Evolutionary conservation across 2,329 filamentous ascomycete species (phyloP), one percentile per base, ranked within the genome.

Genomic region (Aspergillus carbonarius): DNA sequence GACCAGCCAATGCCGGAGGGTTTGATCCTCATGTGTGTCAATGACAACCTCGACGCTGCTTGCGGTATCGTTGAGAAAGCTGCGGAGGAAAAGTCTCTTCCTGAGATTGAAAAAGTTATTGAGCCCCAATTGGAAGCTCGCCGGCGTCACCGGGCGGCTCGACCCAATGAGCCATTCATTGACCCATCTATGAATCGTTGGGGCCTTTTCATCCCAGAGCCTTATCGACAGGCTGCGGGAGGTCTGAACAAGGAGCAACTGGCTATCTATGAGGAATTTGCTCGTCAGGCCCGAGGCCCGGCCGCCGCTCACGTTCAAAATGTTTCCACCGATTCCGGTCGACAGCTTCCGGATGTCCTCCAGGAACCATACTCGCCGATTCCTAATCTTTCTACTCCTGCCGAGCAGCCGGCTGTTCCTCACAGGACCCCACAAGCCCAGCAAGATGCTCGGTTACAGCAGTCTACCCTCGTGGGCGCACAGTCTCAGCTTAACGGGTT

Each of bases 21-120:
- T 6, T 91, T 95, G 32, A 95, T 99, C 61, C 85, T 98, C 57
- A 97, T 99, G 91, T 98, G 96, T 75, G 93, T 99, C 61, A 99
- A 98, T 74, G 93, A 96, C 64, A 99, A 99, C 72, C 83, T 99
- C 30, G 95, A 99, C 67, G 84, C 92, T 40, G 93, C 96, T 48
- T 98, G 95, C 71, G 89, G 86, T 67, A 91, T 97, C 62, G 96
- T 99, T 47, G 95, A 99, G 76, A 92, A 95, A 74, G 93, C 95
- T 54, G 96, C 95, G 3, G 93, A 98, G 73, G 91, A 96, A 69
- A 90, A 93, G 61, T 95, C 95, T 9, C 82, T 97, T 39, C 90
- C 91, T 1, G 95, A 99, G 74, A 98, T 99, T 59, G 93, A 99
- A 73, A 90, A 96, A 62, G 90, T 96, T 76, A 90, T 99, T 50